Evolutionary conservation across 208 protist genomes (phyloP).

Genomic region (Entamoeba invadens): DNA sequence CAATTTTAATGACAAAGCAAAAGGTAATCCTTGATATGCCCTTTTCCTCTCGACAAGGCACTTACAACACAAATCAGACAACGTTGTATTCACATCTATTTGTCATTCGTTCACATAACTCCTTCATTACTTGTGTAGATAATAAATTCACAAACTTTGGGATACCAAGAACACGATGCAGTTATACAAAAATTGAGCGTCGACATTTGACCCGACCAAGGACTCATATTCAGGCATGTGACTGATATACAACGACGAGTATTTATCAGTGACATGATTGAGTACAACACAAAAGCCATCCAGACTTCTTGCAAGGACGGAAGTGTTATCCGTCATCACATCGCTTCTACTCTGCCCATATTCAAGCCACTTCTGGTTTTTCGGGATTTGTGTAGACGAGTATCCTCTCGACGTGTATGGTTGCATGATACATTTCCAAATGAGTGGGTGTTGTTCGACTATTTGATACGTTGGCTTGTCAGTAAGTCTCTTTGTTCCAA

Average conservation of each 20-base stretch:
- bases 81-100: no score
- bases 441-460: background rate
- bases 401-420: background rate
- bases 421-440: background rate
- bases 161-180: background rate
- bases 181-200: background rate
- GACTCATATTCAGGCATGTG: background rate
- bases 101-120: no score
- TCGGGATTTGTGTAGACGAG: background rate
- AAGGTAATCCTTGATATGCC: no score
- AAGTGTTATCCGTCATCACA: background rate
- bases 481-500: background rate
- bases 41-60: no score
- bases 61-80: no score
- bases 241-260: background rate
- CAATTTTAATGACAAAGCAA: no score
- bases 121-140: no score
- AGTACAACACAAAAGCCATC: background rate
- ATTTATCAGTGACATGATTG: background rate
- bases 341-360: background rate
- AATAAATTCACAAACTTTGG: constrained; percentile 1
- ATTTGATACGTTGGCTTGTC: background rate
- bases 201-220: background rate
- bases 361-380: background rate
- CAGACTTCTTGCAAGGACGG: background rate